phyloP scores from a whole-genome alignment of 768 basidiomycete species.

The Boletus fagicola region DNA sequence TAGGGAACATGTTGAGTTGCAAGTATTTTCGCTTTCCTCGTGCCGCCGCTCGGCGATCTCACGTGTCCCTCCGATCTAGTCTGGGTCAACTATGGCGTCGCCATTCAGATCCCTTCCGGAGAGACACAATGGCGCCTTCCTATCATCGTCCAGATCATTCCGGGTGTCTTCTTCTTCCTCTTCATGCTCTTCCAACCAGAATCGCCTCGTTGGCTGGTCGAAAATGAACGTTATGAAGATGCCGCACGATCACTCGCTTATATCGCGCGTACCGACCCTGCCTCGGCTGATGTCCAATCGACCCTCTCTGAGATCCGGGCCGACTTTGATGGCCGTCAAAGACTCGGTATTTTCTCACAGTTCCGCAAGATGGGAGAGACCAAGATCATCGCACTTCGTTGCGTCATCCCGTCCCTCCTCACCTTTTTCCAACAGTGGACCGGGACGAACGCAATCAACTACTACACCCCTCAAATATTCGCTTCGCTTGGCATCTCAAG shows the following conservation, averaged over 20 bases:
- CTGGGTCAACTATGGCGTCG: conserved; percentile 38
- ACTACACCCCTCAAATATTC: conserved; percentile 40
- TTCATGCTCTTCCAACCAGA: conserved; percentile 41
- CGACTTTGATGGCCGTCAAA: conserved; percentile 35
- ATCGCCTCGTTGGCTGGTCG: conserved; percentile 43
- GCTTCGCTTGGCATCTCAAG: conserved; percentile 34
- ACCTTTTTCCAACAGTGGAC: conserved; percentile 42
- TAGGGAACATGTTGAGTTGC: conserved; percentile 38
- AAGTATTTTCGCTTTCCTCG: conserved; percentile 11
- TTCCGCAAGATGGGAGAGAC: conserved; percentile 36
- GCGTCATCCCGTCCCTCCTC: conserved; percentile 33
- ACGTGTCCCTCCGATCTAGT: conserved; percentile 18
- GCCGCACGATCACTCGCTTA: conserved; percentile 34
- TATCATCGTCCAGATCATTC: conserved; percentile 40
- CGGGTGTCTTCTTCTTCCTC: conserved; percentile 35
- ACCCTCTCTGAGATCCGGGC: conserved; percentile 37
- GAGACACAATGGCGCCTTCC: conserved; percentile 39
- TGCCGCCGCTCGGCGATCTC: neutral
- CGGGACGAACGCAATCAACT: conserved; percentile 43
- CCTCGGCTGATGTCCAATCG: conserved; percentile 28
- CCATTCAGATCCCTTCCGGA: conserved; percentile 26
- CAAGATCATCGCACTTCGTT: conserved; percentile 29
- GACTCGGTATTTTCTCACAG: conserved; percentile 25
- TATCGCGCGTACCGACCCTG: conserved; percentile 22
- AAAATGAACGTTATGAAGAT: conserved; percentile 35